These are phyloP conservation scores for Stentor coeruleus DNA, from an alignment of 73 alveolate species.

Conservation along the genomic window DNA sequence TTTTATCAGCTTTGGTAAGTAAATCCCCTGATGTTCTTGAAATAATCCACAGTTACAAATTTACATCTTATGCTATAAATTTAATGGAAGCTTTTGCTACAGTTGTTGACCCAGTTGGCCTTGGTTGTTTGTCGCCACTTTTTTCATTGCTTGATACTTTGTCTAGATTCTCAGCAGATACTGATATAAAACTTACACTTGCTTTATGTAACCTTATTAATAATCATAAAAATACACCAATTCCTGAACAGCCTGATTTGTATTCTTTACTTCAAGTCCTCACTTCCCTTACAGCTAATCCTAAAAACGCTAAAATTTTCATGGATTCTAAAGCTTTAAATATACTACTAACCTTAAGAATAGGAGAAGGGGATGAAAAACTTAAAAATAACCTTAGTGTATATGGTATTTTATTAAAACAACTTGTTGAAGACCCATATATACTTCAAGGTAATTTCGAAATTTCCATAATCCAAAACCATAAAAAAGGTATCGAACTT, in stretches of 20 bases:
- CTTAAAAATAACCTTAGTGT: background rate
- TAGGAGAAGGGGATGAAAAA: background rate
- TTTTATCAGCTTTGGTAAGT: background rate
- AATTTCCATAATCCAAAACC: background rate
- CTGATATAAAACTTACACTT: background rate
- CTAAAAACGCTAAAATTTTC: background rate
- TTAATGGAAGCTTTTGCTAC: background rate
- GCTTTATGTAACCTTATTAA: background rate
- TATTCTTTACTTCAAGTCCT: background rate
- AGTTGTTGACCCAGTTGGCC: background rate
- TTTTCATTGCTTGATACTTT: background rate
- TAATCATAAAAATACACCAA: background rate
- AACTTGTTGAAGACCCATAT: background rate
- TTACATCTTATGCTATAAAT: background rate
- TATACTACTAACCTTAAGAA: background rate
- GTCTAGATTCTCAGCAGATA: background rate
- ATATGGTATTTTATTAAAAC: background rate
- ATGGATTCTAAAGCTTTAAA: background rate
- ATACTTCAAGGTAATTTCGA: slow-evolving; percentile 13
- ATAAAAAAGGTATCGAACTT: background rate
- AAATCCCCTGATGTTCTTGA: slow-evolving; percentile 12
- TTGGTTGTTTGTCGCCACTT: background rate
- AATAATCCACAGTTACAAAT: background rate
- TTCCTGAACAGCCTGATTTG: background rate
- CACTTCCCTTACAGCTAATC: background rate